These are phyloP conservation scores for Aspergillus vadensis DNA, from an alignment of 2,329 filamentous ascomycete species.

Conservation along the genomic window DNA sequence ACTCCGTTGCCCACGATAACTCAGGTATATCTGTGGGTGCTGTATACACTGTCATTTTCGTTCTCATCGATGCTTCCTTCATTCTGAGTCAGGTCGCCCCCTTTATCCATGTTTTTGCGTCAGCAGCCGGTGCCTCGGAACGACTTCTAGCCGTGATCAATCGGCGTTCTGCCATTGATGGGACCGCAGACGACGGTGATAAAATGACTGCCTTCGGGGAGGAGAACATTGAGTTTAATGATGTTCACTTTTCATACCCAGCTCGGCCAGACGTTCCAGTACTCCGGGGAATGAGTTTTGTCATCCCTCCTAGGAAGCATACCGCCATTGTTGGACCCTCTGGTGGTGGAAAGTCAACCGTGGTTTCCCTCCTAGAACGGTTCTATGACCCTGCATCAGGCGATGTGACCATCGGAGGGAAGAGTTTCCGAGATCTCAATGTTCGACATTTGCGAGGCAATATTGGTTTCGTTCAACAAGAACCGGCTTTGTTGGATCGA, in stretches of 20 bases:
- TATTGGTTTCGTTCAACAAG: slow-evolving; percentile 52
- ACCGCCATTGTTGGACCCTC: slow-evolving; percentile 53
- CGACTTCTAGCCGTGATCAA: slow-evolving; percentile 62
- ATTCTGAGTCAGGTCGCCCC: slow-evolving; percentile 43
- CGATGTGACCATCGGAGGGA: slow-evolving; percentile 32
- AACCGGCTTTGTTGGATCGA: slow-evolving; percentile 54
- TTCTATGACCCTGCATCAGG: slow-evolving; percentile 42
- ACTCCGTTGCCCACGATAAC: slow-evolving; percentile 22
- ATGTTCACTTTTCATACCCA: slow-evolving; percentile 42
- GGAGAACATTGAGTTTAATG: slow-evolving; percentile 32
- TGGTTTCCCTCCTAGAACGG: slow-evolving; percentile 39
- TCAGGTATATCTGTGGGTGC: slow-evolving; percentile 35
- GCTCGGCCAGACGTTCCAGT: slow-evolving; percentile 40
- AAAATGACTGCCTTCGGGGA: slow-evolving; percentile 21
- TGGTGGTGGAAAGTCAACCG: slow-evolving; percentile 56
- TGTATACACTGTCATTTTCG: slow-evolving; percentile 42
- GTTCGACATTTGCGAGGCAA: slow-evolving; percentile 38
- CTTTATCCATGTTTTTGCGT: slow-evolving; percentile 51
- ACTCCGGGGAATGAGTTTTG: slow-evolving; percentile 34
- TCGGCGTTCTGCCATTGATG: slow-evolving; percentile 50
- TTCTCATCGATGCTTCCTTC: slow-evolving; percentile 41
- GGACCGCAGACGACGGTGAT: slow-evolving; percentile 29
- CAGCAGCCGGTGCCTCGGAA: slow-evolving; percentile 56
- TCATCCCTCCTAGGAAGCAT: slow-evolving; percentile 39
- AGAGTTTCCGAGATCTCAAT: slow-evolving; percentile 36